Base-by-base conservation (phyloP, 176 grass and related monocot genomes). In the Avena insularis region DNA sequence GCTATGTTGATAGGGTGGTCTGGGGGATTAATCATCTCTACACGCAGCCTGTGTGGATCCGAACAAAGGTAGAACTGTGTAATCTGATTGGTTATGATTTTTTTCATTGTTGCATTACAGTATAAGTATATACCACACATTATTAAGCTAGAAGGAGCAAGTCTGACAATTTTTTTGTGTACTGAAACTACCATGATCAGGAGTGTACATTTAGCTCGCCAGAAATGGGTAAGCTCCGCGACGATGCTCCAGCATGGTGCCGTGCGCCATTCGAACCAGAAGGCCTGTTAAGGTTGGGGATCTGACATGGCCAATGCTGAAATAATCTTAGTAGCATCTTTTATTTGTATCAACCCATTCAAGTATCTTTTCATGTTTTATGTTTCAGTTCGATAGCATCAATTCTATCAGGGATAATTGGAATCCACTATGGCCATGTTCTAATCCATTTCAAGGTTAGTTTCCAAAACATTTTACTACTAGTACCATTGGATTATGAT, bases 11-110 rank as follows among this genome's bases (percentile, higher is more conserved):
- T 75, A 86, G 93, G 86, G 14, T 88, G 25, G 88, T 95, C 31
- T 95, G 80, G 88, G 93, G 88, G 2, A 87, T 95, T 55, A 92
- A 92, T 50, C 90, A 95, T 85, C 90, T 95, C 71, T 95, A 92
- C 13, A 61, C 71, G 1, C 86, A 90, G 17, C 93, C 93, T n/a
- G 88, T 95, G 84, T 95, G 93, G 93, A 92, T 90, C 43, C 58
- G 88, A 69, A 90, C 86, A 17, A 95, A 90, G 80, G 88, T 92
- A 75, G n/a, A 59, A 27, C 9, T 71, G 23, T 71, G 23, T 48
- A 27, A 36, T 79, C 21, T 35, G 14, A 6, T 67, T 10, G 25
- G 29, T 66, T 78, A 9, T 40, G 1, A 54, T 20, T 15, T 54
- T 12, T 49, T 12, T 21, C 3, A 27, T 46, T 61, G 21, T 81